phyloP scores from a whole-genome alignment of 2,329 filamentous ascomycete genomes.

The Alternaria longipes region DNA sequence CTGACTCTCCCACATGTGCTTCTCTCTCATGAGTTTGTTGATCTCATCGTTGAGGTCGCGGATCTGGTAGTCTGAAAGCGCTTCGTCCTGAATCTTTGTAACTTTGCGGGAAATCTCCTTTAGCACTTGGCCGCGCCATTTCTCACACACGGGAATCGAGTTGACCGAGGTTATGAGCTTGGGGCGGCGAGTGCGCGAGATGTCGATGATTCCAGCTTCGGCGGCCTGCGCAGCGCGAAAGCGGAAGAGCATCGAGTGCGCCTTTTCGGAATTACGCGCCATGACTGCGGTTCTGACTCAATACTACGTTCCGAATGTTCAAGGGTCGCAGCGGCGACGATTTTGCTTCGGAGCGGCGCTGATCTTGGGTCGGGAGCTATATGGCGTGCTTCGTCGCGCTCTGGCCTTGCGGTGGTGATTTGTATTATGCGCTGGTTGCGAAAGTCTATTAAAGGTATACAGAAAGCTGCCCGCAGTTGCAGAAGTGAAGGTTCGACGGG shows the following conservation, averaged over 20 bases:
- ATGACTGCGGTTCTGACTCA: slow-evolving; percentile 36
- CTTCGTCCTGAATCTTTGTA: slow-evolving; percentile 89
- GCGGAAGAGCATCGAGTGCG: slow-evolving; percentile 99
- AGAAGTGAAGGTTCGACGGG: slow-evolving; percentile 21
- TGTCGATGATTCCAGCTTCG: slow-evolving; percentile 95
- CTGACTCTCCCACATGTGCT: slow-evolving; percentile 98
- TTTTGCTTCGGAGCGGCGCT: not conserved
- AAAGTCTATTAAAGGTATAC: slow-evolving; percentile 27
- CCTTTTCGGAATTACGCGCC: slow-evolving; percentile 98
- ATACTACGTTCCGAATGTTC: not conserved
- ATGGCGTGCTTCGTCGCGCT: slow-evolving; percentile 21
- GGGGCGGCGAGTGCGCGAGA: slow-evolving; percentile 85
- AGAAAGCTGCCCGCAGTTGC: slow-evolving; percentile 41
- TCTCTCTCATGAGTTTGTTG: slow-evolving; percentile 98
- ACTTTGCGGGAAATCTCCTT: slow-evolving; percentile 98
- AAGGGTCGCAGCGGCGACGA: not conserved
- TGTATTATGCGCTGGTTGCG: slow-evolving; percentile 17
- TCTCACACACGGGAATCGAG: slow-evolving; percentile 87
- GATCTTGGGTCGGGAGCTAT: not conserved
- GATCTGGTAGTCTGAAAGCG: slow-evolving; percentile 95
- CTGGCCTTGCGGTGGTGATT: slow-evolving; percentile 6
- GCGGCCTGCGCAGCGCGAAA: slow-evolving; percentile 97
- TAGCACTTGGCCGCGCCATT: slow-evolving; percentile 97
- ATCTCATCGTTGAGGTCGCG: slow-evolving; percentile 99
- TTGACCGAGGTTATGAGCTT: slow-evolving; percentile 89